phyloP scores from a whole-genome alignment of 2,329 filamentous ascomycete genomes.

The Helotiales sp. region DNA sequence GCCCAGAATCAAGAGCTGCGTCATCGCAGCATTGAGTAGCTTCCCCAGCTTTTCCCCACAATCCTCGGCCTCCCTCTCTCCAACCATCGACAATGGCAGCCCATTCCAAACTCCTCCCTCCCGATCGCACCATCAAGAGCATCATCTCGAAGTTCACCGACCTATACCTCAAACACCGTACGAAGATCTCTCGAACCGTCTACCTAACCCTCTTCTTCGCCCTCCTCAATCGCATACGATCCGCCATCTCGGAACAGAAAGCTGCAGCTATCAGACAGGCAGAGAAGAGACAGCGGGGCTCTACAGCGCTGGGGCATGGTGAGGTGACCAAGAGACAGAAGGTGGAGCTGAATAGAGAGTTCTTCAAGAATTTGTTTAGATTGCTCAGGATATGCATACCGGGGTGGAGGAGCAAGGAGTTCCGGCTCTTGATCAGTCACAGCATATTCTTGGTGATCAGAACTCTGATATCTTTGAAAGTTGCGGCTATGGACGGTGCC shows the following conservation, averaged over 20 bases:
- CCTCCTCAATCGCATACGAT: conserved; percentile 83
- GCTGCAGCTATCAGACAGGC: conserved; percentile 75
- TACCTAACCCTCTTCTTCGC: conserved; percentile 83
- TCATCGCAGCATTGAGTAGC: conserved; percentile 20
- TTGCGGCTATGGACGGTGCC: conserved; percentile 92
- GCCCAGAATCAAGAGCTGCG: conserved; percentile 1
- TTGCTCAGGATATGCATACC: conserved; percentile 88
- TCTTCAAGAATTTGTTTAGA: conserved; percentile 69
- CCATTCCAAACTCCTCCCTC: conserved; percentile 74
- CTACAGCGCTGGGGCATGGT: conserved; percentile 48
- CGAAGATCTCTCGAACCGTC: conserved; percentile 79
- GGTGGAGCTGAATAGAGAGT: conserved; percentile 91
- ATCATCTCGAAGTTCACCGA: conserved; percentile 69
- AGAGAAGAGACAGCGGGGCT: conserved; percentile 58
- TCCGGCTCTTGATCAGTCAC: conserved; percentile 84
- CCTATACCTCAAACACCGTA: conserved; percentile 80
- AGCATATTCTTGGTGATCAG: conserved; percentile 90
- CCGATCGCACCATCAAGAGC: conserved; percentile 67
- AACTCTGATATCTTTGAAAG: conserved; percentile 92
- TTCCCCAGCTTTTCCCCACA: conserved; percentile 32
- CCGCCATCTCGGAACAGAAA: conserved; percentile 92
- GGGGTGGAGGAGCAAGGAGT: conserved; percentile 86
- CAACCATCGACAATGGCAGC: conserved; percentile 63
- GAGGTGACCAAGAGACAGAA: conserved; percentile 65
- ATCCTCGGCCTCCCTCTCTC: background rate